Evolutionary conservation across 139 green algal genomes (phyloP).

Genomic region (Chlamydomonas applanata): DNA sequence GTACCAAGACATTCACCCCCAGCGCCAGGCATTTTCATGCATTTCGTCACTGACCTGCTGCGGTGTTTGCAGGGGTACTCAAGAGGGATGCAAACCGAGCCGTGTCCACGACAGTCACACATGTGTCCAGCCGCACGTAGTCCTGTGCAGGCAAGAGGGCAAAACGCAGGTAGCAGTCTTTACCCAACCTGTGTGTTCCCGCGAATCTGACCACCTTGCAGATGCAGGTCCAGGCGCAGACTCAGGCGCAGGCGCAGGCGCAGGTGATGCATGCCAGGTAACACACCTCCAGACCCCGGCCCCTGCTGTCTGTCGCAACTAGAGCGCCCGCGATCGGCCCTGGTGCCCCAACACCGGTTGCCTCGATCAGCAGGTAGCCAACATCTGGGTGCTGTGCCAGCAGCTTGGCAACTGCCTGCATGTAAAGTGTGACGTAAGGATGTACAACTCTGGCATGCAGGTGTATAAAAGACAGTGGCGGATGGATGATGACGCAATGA

Average conservation of each 20-base stretch:
- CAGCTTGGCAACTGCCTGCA: conserved; percentile 45
- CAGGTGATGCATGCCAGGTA: too few species aligned
- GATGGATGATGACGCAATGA: background rate
- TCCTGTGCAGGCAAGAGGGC: background rate
- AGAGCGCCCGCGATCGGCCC: conserved; percentile 49
- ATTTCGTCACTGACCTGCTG: too few species aligned
- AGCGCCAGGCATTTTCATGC: too few species aligned
- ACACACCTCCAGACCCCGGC: background rate
- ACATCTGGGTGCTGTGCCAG: conserved; percentile 31
- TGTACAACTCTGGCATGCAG: too few species aligned
- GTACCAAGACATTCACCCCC: too few species aligned
- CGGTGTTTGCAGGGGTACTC: background rate
- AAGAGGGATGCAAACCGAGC: conserved; percentile 1
- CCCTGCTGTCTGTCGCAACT: conserved; percentile 7
- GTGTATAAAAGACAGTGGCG: too few species aligned
- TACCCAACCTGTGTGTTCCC: too few species aligned
- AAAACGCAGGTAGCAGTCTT: too few species aligned
- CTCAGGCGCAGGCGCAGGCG: too few species aligned
- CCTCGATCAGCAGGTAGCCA: conserved; percentile 73
- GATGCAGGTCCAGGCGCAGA: too few species aligned
- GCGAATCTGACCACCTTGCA: too few species aligned
- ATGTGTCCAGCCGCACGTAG: conserved; percentile 30
- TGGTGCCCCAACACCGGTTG: conserved; percentile 75
- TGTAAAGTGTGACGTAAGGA: too few species aligned
- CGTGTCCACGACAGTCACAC: conserved; percentile 37